Evolutionary conservation across 768 basidiomycete species (phyloP).

Genomic region (Termitomyces sp.): DNA sequence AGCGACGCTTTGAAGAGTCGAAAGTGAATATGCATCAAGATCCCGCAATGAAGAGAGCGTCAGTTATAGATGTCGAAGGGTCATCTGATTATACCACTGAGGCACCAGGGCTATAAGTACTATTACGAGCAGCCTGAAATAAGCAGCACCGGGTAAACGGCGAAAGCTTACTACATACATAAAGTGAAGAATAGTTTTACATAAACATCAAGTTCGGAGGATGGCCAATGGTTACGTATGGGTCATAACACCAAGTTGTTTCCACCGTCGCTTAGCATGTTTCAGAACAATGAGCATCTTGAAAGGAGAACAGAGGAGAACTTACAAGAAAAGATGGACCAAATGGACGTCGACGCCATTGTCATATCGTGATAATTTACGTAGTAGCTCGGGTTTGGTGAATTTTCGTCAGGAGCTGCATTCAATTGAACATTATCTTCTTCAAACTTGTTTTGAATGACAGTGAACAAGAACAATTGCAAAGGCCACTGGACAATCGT

Average conservation of each 20-base stretch:
- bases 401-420: too few relatives aligned
- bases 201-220: too few relatives aligned
- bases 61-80: background rate
- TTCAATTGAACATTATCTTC: background rate
- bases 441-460: background rate
- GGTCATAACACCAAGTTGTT: too few relatives aligned
- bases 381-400: too few relatives aligned
- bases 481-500: background rate
- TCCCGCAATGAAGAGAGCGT: background rate
- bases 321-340: too few relatives aligned
- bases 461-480: background rate
- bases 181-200: background rate
- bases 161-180: background rate
- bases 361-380: too few relatives aligned
- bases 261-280: too few relatives aligned
- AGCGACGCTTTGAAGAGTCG: background rate
- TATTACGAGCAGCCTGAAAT: background rate
- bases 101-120: background rate
- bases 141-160: background rate
- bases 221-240: background rate
- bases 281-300: too few relatives aligned
- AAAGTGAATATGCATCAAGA: background rate
- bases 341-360: too few relatives aligned
- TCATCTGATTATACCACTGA: background rate
- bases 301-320: too few relatives aligned